Conservation (phyloP, 2,329 filamentous ascomycete species). For the Periconia digitata region DNA sequence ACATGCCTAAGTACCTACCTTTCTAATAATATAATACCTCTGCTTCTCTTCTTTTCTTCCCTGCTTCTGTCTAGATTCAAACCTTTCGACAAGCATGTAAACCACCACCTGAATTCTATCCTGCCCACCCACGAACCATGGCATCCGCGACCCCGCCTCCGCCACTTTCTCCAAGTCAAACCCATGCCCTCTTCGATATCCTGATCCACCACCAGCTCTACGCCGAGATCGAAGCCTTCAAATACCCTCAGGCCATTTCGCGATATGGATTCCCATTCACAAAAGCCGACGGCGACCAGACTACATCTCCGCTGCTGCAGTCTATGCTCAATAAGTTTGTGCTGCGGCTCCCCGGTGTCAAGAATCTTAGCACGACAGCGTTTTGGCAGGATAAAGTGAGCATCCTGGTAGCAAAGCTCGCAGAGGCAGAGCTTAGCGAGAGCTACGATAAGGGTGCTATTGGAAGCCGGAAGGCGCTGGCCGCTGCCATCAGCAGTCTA, state of each 20-base stretch:
- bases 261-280: slow-evolving; percentile 72
- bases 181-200: slow-evolving; percentile 57
- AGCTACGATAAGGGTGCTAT: slow-evolving; percentile 79
- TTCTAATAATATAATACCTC: no score
- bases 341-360: slow-evolving; percentile 66
- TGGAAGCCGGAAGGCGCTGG: slow-evolving; percentile 72
- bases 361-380: slow-evolving; percentile 55
- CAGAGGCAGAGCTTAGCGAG: slow-evolving; percentile 71
- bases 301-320: slow-evolving; percentile 67
- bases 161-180: slow-evolving; percentile 48
- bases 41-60: no score
- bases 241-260: slow-evolving; percentile 63
- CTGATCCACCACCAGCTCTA: slow-evolving; percentile 58
- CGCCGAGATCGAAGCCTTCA: slow-evolving; percentile 72
- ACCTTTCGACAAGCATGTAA: neutral
- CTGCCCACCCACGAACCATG: no score
- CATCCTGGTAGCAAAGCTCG: slow-evolving; percentile 49
- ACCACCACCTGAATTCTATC: no score
- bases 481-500: slow-evolving; percentile 69
- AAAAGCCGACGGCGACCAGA: slow-evolving; percentile 48
- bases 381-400: slow-evolving; percentile 48
- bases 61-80: no score
- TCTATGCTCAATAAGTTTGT: slow-evolving; percentile 66
- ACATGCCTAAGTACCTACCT: no score
- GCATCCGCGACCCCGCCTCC: slow-evolving; percentile 15